phyloP scores from a whole-genome alignment of 352 stramenopile genomes.

The Globisporangium middletonii region DNA sequence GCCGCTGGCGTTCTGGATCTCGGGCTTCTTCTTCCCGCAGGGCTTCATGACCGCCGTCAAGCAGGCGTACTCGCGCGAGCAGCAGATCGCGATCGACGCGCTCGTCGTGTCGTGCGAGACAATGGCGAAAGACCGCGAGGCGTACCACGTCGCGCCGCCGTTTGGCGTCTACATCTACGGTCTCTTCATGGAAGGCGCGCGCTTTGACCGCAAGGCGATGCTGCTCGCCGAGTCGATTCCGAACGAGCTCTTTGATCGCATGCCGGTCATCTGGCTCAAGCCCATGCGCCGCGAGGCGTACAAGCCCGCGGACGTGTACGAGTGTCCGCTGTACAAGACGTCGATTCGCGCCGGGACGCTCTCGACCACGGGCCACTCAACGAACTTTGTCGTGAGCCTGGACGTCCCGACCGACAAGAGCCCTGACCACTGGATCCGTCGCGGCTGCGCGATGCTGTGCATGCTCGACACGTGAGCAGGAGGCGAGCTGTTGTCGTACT shows the following conservation, averaged over 20 bases:
- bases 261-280: constrained; percentile 91
- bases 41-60: constrained; percentile 94
- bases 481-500: not conserved
- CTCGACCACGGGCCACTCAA: constrained; percentile 91
- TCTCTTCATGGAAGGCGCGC: constrained; percentile 92
- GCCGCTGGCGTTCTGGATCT: constrained; percentile 87
- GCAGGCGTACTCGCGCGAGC: constrained; percentile 89
- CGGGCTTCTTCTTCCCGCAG: constrained; percentile 94
- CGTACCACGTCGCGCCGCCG: constrained; percentile 46
- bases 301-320: constrained; percentile 74
- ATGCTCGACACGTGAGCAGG: constrained; percentile 88
- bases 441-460: constrained; percentile 91
- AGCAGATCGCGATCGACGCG: constrained; percentile 90
- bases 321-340: constrained; percentile 93
- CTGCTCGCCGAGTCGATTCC: constrained; percentile 86
- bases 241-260: constrained; percentile 87
- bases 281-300: constrained; percentile 73
- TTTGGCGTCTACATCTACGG: constrained; percentile 93
- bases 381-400: constrained; percentile 90
- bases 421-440: constrained; percentile 90
- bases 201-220: constrained; percentile 72
- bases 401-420: constrained; percentile 80
- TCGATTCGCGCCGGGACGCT: constrained; percentile 88
- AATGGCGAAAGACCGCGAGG: constrained; percentile 64
- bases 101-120: constrained; percentile 85